phyloP scores from a whole-genome alignment of 2,329 filamentous ascomycete genomes.

The Penicillium sp. region DNA sequence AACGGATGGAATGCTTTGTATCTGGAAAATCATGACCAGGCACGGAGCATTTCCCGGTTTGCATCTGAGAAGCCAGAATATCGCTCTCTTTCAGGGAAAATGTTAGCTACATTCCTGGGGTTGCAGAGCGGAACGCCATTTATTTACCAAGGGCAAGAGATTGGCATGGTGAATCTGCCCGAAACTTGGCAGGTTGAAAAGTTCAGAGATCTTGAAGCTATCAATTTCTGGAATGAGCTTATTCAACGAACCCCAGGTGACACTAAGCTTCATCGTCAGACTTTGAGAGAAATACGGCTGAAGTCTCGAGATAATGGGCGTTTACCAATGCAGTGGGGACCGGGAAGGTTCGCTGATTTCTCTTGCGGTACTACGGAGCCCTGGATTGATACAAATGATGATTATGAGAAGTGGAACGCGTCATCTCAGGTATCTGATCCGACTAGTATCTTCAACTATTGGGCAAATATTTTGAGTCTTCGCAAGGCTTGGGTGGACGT shows the following conservation, averaged over 20 bases:
- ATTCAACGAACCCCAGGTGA: neutral
- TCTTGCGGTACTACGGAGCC: neutral
- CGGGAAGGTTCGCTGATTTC: neutral
- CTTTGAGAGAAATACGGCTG: neutral
- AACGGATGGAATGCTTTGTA: conserved; percentile 58
- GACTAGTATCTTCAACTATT: neutral
- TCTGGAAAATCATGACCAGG: conserved; percentile 60
- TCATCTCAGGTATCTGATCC: neutral
- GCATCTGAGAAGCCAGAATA: conserved; percentile 51
- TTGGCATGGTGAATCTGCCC: conserved; percentile 7
- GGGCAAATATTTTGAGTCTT: neutral
- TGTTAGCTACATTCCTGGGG: conserved; percentile 51
- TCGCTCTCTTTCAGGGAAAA: conserved; percentile 40
- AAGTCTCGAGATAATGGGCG: conserved; percentile 6
- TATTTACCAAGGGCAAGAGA: conserved; percentile 14
- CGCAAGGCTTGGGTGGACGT: neutral
- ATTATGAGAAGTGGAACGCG: neutral
- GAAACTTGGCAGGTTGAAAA: neutral
- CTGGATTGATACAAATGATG: neutral
- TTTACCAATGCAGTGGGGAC: conserved; percentile 6
- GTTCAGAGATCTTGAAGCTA: conserved; percentile 1
- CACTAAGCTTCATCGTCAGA: neutral
- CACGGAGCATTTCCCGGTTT: conserved; percentile 54
- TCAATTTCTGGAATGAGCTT: conserved; percentile 2
- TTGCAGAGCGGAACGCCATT: conserved; percentile 39